phyloP scores from a whole-genome alignment of 768 basidiomycete genomes.

The Suillus spraguei region DNA sequence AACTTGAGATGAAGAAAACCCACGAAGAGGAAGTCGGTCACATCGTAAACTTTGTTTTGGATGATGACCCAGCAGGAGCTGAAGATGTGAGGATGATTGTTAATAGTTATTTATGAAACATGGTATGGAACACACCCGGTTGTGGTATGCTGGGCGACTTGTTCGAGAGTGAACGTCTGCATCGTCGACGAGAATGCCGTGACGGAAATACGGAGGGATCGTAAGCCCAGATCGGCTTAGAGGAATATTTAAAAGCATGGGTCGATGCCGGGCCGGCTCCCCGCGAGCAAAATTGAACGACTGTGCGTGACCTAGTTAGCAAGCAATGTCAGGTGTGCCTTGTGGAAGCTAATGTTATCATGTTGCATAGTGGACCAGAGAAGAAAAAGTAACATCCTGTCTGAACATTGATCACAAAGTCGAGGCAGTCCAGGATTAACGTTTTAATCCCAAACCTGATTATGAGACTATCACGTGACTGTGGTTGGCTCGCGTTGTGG shows the following conservation, averaged over 20 bases:
- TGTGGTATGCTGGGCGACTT: constrained; percentile 64
- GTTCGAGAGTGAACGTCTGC: constrained; percentile 50
- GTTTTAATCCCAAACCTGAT: not conserved
- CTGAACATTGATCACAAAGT: not conserved
- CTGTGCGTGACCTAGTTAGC: not conserved
- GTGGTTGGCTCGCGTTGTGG: constrained; percentile 53
- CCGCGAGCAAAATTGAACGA: not conserved
- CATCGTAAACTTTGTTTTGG: constrained; percentile 80
- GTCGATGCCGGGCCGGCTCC: constrained; percentile 8
- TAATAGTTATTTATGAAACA: constrained; percentile 13
- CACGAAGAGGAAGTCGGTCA: constrained; percentile 76
- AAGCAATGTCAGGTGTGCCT: not conserved
- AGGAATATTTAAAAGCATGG: constrained; percentile 10
- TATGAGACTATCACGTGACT: constrained; percentile 35
- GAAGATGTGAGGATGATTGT: constrained; percentile 13
- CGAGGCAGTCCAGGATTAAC: not conserved
- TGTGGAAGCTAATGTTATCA: not conserved
- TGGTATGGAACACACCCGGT: constrained; percentile 39
- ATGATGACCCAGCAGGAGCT: constrained; percentile 90
- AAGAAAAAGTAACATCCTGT: not conserved
- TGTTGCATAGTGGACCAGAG: not conserved
- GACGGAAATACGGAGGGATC: constrained; percentile 9
- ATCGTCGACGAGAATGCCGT: constrained; percentile 16
- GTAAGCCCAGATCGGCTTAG: not conserved
- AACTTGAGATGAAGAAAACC: constrained; percentile 14